Conservation (phyloP, 768 basidiomycete species). For the Boletus rufocinnamomeus region DNA sequence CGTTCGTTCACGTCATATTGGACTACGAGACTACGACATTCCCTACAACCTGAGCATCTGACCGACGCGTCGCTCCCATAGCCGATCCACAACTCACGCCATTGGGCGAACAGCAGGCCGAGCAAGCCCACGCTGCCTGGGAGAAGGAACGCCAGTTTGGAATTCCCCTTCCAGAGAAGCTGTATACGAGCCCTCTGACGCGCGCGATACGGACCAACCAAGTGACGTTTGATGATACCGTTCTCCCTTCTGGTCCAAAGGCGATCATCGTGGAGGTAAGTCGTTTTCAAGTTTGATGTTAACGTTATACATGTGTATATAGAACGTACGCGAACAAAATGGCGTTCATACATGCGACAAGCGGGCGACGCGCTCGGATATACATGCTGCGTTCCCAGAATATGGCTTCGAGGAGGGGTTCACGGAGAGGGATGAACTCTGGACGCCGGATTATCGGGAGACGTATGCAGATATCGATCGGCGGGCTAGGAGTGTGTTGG, state of each 20-base stretch:
- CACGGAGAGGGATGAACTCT: slow-evolving; percentile 62
- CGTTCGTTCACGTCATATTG: slow-evolving; percentile 34
- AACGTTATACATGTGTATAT: background rate
- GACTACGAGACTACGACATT: background rate
- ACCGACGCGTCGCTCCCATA: background rate
- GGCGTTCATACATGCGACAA: slow-evolving; percentile 76
- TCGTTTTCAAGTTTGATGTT: background rate
- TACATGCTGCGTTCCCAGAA: slow-evolving; percentile 40
- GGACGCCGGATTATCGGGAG: slow-evolving; percentile 39
- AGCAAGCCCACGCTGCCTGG: slow-evolving; percentile 23
- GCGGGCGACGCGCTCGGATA: slow-evolving; percentile 51
- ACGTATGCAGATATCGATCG: slow-evolving; percentile 35
- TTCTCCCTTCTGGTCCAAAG: slow-evolving; percentile 28
- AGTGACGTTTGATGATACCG: slow-evolving; percentile 49
- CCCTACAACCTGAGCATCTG: background rate
- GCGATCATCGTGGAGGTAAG: slow-evolving; percentile 59
- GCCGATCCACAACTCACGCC: slow-evolving; percentile 55
- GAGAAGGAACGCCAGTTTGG: slow-evolving; percentile 12
- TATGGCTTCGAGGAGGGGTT: slow-evolving; percentile 59
- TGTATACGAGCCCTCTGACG: slow-evolving; percentile 50
- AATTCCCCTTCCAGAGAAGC: slow-evolving; percentile 23
- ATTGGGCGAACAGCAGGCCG: slow-evolving; percentile 58
- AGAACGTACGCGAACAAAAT: slow-evolving; percentile 67
- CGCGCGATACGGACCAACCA: slow-evolving; percentile 60
- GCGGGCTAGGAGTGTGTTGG: slow-evolving; percentile 55